These are phyloP conservation scores for Colletotrichum gloeosporioides DNA, from an alignment of 2,329 filamentous ascomycete species.

Conservation along the genomic window DNA sequence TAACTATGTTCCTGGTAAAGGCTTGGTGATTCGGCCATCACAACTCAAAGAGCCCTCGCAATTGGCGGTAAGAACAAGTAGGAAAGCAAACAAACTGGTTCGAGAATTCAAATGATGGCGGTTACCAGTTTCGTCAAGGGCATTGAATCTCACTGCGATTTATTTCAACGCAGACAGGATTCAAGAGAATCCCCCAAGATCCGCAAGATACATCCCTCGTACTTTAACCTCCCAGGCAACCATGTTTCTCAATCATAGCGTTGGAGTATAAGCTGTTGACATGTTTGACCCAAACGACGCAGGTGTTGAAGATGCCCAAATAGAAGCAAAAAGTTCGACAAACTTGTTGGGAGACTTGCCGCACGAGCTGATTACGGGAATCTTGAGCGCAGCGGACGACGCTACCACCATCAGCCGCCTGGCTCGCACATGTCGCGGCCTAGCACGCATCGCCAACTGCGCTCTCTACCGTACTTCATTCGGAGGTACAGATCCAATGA, in stretches of 20 bases:
- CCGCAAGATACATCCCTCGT: not conserved
- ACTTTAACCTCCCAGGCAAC: no score
- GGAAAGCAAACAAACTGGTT: not conserved
- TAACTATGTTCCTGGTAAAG: not conserved
- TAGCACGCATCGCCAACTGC: not conserved
- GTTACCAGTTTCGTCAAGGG: not conserved
- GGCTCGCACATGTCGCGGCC: not conserved
- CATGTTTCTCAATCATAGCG: not conserved
- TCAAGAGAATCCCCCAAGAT: fast-evolving
- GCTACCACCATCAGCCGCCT: not conserved
- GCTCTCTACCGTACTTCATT: not conserved
- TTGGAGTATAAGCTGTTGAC: fast-evolving
- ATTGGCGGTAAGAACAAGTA: not conserved
- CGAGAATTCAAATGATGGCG: not conserved
- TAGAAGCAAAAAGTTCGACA: fast-evolving
- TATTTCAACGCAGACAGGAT: not conserved
- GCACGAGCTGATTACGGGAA: not conserved
- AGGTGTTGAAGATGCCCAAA: not conserved
- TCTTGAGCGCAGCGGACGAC: not conserved
- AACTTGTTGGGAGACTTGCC: not conserved
- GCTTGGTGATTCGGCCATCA: not conserved
- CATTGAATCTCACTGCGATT: fast-evolving
- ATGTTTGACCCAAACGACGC: fast-evolving
- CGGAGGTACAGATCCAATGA: not conserved
- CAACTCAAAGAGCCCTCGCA: not conserved